phyloP scores from a whole-genome alignment of 2,329 filamentous ascomycete species.

The Aspergillus calidoustus region DNA sequence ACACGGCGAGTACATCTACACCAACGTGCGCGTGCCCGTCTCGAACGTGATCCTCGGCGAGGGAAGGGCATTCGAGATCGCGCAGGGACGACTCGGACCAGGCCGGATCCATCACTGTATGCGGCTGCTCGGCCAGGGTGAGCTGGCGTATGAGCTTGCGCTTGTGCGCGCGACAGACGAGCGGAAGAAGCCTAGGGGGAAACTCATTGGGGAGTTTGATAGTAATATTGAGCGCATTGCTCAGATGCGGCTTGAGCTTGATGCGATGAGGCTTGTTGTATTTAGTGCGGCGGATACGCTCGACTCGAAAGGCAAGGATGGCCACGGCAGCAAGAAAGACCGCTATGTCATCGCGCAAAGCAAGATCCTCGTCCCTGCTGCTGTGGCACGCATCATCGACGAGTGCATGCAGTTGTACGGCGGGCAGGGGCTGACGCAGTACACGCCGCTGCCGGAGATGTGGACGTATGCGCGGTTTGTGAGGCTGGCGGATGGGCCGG shows the following conservation, averaged over 20 bases:
- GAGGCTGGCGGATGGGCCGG: constrained; percentile 13
- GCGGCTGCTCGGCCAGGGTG: constrained; percentile 15
- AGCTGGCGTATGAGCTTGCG: constrained; percentile 12
- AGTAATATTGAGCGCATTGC: constrained; percentile 16
- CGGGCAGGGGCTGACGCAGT: constrained; percentile 12
- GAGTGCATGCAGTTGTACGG: constrained; percentile 16
- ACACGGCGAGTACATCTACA: constrained; percentile 13
- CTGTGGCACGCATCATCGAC: constrained; percentile 9
- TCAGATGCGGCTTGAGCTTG: constrained; percentile 15
- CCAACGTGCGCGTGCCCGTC: constrained; percentile 9
- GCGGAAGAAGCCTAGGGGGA: constrained; percentile 10
- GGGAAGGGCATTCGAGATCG: constrained; percentile 13
- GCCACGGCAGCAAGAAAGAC: constrained; percentile 3
- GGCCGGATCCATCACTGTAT: constrained; percentile 18
- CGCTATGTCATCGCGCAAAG: constrained; percentile 15
- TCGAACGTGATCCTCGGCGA: constrained; percentile 14
- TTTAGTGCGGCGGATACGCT: constrained; percentile 89
- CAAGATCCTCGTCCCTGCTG: constrained; percentile 13
- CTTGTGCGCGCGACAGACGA: constrained; percentile 9
- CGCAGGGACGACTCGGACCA: constrained; percentile 13
- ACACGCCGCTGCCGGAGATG: constrained; percentile 17
- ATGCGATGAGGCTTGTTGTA: constrained; percentile 75
- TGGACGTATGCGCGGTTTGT: constrained; percentile 14
- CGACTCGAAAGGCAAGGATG: constrained; percentile 67
- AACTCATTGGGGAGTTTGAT: constrained; percentile 10